Evolutionary conservation across 345 rosid species (phyloP), one percentile per base, ranked within the genome.

Genomic region (Crucihimalaya himalaica): DNA sequence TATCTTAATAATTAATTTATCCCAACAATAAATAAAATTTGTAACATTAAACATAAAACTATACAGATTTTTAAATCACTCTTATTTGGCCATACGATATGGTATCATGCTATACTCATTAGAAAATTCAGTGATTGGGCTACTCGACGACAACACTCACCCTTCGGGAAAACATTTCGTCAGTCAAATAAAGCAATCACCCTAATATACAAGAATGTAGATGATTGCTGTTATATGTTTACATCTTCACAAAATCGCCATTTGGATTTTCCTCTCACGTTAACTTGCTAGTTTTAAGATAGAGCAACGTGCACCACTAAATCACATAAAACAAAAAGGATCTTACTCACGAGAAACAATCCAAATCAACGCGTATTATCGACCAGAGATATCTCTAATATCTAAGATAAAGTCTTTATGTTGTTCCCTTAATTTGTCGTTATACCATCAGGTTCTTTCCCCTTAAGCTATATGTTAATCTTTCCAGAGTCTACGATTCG

Each of bases 371-470:
- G 37, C 34, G 78, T 47, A 60, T 39, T 47, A 56, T 54, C 57
- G 58, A 63, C 64, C 34, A 66, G 48, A 53, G 14, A 53, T 70
- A 70, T 63, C 69, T 62, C 43, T 34, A 54, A 43, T 47, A 46
- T 65, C 43, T 34, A 39, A 59, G 39, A 10, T 50, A 29, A 50
- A 59, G 51, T 48, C 51, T 40, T 48, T 40, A 67, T 75, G 67
- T 59, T 60, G 68, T 76, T 52, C 43, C 6, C 25, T 69, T 45
- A 6, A 35, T 62, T 76, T 69, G 79, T 76, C 79, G 42, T 63
- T 69, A 76, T 20, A 53, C 48, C 18, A 61, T 62, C 12, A 63
- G 70, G 70, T 69, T 76, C 79, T 34, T 76, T 71, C 71, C 79
- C 79, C 66, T 51, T 60, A 18, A 48, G 25, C 15, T 59, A 66